Evolutionary conservation across 192 early-diverging fungal species (phyloP).

Genomic region (Coemansia sp.): DNA sequence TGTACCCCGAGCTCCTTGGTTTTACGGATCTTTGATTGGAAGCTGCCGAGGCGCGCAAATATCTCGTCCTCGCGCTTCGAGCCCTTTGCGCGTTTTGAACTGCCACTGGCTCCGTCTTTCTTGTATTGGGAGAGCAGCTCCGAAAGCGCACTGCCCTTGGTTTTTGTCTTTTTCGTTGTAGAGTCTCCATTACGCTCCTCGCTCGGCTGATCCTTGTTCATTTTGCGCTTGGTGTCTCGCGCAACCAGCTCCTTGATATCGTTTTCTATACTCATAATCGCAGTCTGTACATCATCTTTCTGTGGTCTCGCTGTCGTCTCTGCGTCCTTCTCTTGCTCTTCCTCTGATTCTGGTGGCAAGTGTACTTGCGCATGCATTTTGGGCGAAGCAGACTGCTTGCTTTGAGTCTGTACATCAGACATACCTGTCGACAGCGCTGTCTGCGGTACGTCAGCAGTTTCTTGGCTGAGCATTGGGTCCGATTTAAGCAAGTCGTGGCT

Average conservation of each 20-base stretch:
- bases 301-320: neutral
- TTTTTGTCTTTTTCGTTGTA: neutral
- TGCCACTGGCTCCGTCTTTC: neutral
- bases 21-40: conserved; percentile 52
- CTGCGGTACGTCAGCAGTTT: neutral
- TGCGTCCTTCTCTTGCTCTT: neutral
- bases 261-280: conserved; percentile 1
- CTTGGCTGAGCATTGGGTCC: conserved; percentile 26
- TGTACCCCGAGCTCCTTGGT: conserved; percentile 52
- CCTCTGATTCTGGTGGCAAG: no score
- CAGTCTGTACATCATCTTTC: neutral
- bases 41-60: conserved; percentile 32
- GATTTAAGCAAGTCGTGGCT: conserved; percentile 66
- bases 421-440: no score
- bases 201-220: neutral
- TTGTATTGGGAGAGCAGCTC: conserved; percentile 22
- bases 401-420: no score
- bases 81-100: conserved; percentile 11
- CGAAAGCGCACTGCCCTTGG: conserved; percentile 6
- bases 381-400: neutral
- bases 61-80: conserved; percentile 50
- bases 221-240: neutral
- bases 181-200: no score
- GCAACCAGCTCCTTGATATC: conserved; percentile 3
- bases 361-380: no score